Conservation (phyloP, 139 green algal species). For the Coelastrella sp. region DNA sequence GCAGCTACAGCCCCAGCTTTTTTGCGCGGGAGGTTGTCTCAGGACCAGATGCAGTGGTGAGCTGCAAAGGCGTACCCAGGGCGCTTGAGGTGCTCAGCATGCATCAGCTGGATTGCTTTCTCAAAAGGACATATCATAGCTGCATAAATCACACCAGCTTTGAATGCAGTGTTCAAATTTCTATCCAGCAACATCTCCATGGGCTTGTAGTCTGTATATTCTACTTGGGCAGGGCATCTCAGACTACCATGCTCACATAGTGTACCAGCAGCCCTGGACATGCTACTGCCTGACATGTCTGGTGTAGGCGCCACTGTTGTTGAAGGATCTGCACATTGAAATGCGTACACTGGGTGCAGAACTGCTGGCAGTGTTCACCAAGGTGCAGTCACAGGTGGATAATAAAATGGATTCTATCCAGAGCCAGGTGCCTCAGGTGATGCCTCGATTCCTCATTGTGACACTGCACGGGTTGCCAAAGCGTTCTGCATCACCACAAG, state of each 20-base stretch:
- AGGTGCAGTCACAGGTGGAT: constrained; percentile 42
- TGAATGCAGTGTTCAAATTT: neutral
- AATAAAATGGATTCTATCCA: constrained; percentile 41
- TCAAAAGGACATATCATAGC: neutral
- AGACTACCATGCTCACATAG: no score
- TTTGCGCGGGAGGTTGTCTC: constrained; percentile 67
- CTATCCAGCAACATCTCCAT: neutral
- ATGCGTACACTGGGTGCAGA: constrained; percentile 64
- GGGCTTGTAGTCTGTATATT: no score
- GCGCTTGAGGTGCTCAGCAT: neutral
- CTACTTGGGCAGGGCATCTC: no score
- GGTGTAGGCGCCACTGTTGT: constrained; percentile 48
- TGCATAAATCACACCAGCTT: constrained; percentile 5
- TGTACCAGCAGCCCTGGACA: neutral
- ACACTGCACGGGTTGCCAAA: neutral
- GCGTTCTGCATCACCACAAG: neutral
- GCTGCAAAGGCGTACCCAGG: neutral
- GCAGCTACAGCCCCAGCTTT: constrained; percentile 63
- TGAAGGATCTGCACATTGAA: constrained; percentile 50
- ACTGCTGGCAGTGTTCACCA: constrained; percentile 47
- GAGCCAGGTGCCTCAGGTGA: constrained; percentile 31
- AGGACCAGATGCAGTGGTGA: constrained; percentile 62
- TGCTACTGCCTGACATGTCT: neutral
- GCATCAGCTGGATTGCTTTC: neutral
- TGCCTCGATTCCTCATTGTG: neutral